Base-by-base conservation (phyloP, 345 rosid species). In the Firmiana major region DNA sequence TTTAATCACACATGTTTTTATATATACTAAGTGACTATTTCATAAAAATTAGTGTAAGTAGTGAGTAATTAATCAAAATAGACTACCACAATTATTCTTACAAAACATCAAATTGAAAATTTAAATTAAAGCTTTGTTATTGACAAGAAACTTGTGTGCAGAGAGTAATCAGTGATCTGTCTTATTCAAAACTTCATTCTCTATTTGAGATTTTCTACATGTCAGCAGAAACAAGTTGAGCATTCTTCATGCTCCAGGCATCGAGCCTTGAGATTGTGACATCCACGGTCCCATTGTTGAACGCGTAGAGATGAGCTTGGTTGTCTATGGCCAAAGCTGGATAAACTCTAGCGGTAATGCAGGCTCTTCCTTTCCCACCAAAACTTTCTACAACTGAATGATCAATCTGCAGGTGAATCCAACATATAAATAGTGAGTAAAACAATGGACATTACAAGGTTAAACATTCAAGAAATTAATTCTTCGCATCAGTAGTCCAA, bases 331-430 rank as follows among this genome's bases (percentile, higher is more conserved):
- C 90, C 59, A 85, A 64, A 13, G 77, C 81, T 13, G 94, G 92
- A 76, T 89, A 90, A 78, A 87, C 89, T 79, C 92, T 83, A 11
- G 92, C 86, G 0, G 89, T 86, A 42, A 90, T 86, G 84, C 90
- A 85, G 40, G 74, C 66, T 78, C 65, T 86, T 55, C 91, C 94
- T 8, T 79, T 64, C 17, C 87, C 94, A 62, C 87, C 89, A 66
- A 85, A 86, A 80, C 89, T 87, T 78, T 90, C 92, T 63, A 87
- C 89, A 75, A 90, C 81, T 0, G 91, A 90, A 68, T 86, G 90
- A 78, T 90, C 94, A 77, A 88, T 84, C 87, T 86, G 73, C 59
- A 15, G 53, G 6, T 48, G 17, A 55, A 71, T 12, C 1, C 10
- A 22, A 24, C 12, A 0, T 43, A 40, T 40, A 19, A 8, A 16